Base-by-base conservation (phyloP, 2,329 filamentous ascomycete species). In the Coniochaeta sp. region DNA sequence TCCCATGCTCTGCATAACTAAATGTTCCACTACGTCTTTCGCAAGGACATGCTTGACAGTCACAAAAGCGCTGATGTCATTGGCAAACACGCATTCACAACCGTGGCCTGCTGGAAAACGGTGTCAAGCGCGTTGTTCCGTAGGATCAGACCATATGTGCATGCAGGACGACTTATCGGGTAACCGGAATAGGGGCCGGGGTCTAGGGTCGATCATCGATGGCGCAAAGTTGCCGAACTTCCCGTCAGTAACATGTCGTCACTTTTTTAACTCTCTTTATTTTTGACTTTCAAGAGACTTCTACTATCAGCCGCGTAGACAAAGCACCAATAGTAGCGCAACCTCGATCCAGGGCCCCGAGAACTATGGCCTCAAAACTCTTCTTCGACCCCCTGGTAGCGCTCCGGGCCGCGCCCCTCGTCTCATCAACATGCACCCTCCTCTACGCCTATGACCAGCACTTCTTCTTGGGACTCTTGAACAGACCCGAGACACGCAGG, bases 371-470 rank as follows among this genome's bases (percentile, higher is more conserved):
- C 19, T 50, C 44, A 28, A 14, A 12, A n/a, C 44, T 50, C 44
- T 28, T 77, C 66, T 70, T 73, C 65, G 71, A 77, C 64, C 71
- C 73, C 12, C 65, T 72, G 52, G 70, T 72, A 7, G 65, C 71
- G 50, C 70, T 81, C 36, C 74, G 79, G 54, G 65, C 77, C 19
- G 71, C 77, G 1, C 79, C 79, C 0, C 68, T 81, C 26, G 64
- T 81, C 63, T 77, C 77, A n/a, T 77, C 78, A 3, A 79, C 78
- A 1, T 73, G 74, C 64, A 74, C 77, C 0, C 71, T 81, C 58
- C 72, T 76, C 64, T 79, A 73, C 69, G 75, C 78, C 16, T 69
- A 70, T 44, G 77, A 80, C 67, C 77, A 79, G 63, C 71, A 75
- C 62, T 64, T 74, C 58, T 79, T 80, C 67, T 72, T 79, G 44